A percentile compares a stretch with the other conserved stretches of the same genome.
phyloP scores from a whole-genome alignment of 805 yeast species.

The Schwanniomyces vanrijiae region DNA sequence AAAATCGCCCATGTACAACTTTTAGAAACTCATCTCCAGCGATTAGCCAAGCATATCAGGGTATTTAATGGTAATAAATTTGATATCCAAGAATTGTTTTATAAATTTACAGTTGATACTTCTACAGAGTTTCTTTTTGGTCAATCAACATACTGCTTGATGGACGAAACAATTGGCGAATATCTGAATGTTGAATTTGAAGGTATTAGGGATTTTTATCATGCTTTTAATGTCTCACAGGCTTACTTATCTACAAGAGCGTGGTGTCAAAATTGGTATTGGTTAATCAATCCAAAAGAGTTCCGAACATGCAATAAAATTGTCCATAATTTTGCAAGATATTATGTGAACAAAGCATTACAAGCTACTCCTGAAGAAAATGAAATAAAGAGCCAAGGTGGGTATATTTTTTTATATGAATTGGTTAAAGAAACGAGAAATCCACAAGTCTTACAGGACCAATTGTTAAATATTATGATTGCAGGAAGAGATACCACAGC shows the following conservation, averaged over 20 bases:
- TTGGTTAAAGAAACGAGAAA: slow-evolving; percentile 37
- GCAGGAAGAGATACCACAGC: slow-evolving; percentile 41
- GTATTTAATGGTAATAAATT: slow-evolving; percentile 19
- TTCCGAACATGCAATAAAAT: slow-evolving; percentile 32
- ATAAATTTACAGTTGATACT: slow-evolving; percentile 38
- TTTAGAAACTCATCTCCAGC: slow-evolving; percentile 30
- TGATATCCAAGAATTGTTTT: slow-evolving; percentile 35
- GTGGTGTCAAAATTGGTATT: slow-evolving; percentile 29
- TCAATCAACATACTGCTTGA: slow-evolving; percentile 28
- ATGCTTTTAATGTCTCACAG: slow-evolving; percentile 37
- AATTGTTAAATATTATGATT: slow-evolving; percentile 36
- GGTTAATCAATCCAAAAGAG: slow-evolving; percentile 24
- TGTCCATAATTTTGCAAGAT: slow-evolving; percentile 31
- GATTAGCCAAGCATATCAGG: slow-evolving; percentile 22
- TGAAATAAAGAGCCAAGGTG: slow-evolving; percentile 25
- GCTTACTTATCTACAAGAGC: slow-evolving; percentile 28
- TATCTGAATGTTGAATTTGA: slow-evolving; percentile 19
- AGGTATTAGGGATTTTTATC: slow-evolving; percentile 19
- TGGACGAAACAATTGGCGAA: slow-evolving; percentile 21
- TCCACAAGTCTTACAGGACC: slow-evolving; percentile 35
- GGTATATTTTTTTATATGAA: slow-evolving; percentile 39
- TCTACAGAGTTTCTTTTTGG: slow-evolving; percentile 43
- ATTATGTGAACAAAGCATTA: slow-evolving; percentile 32
- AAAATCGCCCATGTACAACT: slow-evolving; percentile 31
- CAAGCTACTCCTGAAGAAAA: slow-evolving; percentile 25